Evolutionary conservation across 345 rosid species (phyloP).

Genomic region (Chamaenerion angustifolium): DNA sequence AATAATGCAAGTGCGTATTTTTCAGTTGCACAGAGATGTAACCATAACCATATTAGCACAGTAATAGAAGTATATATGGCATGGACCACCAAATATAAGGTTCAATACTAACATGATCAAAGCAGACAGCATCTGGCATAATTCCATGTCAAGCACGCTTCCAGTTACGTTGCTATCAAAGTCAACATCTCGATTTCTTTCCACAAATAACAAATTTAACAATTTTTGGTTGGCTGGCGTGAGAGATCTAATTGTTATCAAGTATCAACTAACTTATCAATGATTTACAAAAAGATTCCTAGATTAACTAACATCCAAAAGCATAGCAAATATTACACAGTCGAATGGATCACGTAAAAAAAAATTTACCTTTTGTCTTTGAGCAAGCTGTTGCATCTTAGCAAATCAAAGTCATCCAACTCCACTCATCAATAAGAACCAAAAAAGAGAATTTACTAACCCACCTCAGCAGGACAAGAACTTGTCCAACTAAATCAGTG

Average conservation of each 20-base stretch:
- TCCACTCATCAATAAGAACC: conserved; percentile 10
- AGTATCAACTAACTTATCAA: not conserved
- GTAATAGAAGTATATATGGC: conserved; percentile 8
- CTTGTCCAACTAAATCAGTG: not conserved
- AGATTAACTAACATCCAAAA: not conserved
- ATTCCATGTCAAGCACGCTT: not conserved
- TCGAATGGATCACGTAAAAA: too few relatives aligned
- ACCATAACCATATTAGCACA: conserved; percentile 8
- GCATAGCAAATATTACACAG: not conserved
- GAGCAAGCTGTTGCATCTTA: conserved; percentile 81
- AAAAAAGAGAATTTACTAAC: conserved; percentile 3
- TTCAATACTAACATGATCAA: not conserved
- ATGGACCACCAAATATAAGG: conserved; percentile 4
- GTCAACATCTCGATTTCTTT: not conserved
- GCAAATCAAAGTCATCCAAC: conserved; percentile 15
- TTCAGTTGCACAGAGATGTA: conserved; percentile 4
- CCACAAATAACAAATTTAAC: too few relatives aligned
- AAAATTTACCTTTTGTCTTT: conserved; percentile 86
- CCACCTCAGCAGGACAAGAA: too few relatives aligned
- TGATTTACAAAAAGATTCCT: not conserved
- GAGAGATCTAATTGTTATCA: too few relatives aligned
- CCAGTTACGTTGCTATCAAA: not conserved
- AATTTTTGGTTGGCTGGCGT: too few relatives aligned
- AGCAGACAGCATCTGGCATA: not conserved
- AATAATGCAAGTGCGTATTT: too few relatives aligned